Evolutionary conservation across 306 rosid genomes (phyloP), one percentile per base, ranked within the genome.

Genomic region (Neltuma alba): DNA sequence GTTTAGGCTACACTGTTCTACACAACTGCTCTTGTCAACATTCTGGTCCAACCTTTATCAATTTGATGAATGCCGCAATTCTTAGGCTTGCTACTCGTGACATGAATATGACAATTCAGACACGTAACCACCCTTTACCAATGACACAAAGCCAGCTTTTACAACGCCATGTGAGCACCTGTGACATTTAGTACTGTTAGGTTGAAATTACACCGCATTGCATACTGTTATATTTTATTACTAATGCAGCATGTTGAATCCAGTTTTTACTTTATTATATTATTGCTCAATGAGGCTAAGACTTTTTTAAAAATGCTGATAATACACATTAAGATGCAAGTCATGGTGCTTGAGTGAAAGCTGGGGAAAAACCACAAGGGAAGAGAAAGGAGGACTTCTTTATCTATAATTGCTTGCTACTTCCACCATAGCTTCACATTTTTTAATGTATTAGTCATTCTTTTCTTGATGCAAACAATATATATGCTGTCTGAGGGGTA

Each of bases 11-110:
- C 90, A 91, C 99, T 61, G 94, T 92, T 70, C 88, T 95, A 31
- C 99, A 95, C 84, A 95, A 95, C 83, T 79, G 87, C 82, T 88
- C 99, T 80, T 92, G 99, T 87, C 97, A 95, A 83, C 99, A 95
- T 89, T 84, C 94, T 85, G 98, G 88, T 77, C 99, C 99, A 80
- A 95, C 99, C 82, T 95, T 75, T 83, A 92, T 95, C 87, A 95
- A 95, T 89, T 81, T 92, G 84, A 85, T 95, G 94, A 92, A 95
- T 88, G 86, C 94, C 34, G 99, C 99, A 52, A 84, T 95, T 82
- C 92, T 95, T 69, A 87, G 93, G 85, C 88, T 92, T 75, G 97
- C 93, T 73, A 81, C 88, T 74, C 60, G 70, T 76, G 78, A 90
- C 83, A 78, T 20, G 71, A 95, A 89, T 84, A 88, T 87, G 89